Base-by-base conservation (phyloP, 148 eudicot genomes). In the Amaranthus palmeri region DNA sequence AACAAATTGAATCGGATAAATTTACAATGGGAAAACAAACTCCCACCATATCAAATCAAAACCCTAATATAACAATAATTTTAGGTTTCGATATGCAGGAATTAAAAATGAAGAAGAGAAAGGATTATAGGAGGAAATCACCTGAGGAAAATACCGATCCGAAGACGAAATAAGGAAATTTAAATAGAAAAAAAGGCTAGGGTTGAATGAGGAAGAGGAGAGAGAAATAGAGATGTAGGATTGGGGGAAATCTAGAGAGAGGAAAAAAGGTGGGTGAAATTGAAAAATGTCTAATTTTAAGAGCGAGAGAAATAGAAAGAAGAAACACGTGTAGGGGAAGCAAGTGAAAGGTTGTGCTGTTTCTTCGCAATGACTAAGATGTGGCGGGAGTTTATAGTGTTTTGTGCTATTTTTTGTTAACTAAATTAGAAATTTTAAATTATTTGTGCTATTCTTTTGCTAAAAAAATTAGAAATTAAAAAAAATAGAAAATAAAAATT, bases 251-350 rank as follows among this genome's bases (percentile, higher is more conserved):
- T 53, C 52, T 74, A 80, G 62, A 79, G 77, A 71, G 73, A 51
- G 60, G 57, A 70, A 69, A 63, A 51, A 61, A 42, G 11, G 6
- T 72, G 52, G 14, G 42, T 54, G 15, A 6, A 48, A 59, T 11
- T 59, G 45, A 3, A 43, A 40, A 54, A 3, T 55, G 9, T 54
- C 43, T 54, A 43, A 54, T 17, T 15, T 40, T 49, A 14, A n/a
- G 54, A 63, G 45, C 54, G 61, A 51, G 44, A 25, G 65, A 54
- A 60, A 54, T 11, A 62, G 51, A 64, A 40, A 51, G 66, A 44
- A 56, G 42, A 15, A 72, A 65, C 79, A 85, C 78, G 86, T 84
- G 87, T 67, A n/a, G 74, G 81, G 78, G 3, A 65, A 51, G 70
- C 48, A 41, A 25, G 17, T 11, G 9, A 55, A 46, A 49, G 70